Conservation (phyloP, 345 rosid genomes). For the Sonneratia caseolaris region DNA sequence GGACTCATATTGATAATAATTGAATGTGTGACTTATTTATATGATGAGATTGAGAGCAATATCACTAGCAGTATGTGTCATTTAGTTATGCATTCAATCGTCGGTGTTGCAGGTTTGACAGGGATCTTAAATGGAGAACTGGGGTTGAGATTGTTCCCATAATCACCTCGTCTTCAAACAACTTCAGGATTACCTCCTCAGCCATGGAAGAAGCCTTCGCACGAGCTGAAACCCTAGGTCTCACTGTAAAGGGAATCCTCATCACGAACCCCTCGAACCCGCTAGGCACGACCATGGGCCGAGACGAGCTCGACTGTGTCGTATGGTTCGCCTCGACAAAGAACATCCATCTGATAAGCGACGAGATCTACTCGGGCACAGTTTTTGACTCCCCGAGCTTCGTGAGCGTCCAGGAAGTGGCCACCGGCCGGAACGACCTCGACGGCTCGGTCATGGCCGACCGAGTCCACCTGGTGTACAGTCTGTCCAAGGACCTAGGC, state of each 20-base stretch:
- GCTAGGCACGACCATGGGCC: constrained; percentile 59
- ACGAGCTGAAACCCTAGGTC: constrained; percentile 35
- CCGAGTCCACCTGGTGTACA: constrained; percentile 63
- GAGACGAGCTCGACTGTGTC: constrained; percentile 44
- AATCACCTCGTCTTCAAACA: constrained; percentile 42
- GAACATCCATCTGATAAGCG: constrained; percentile 57
- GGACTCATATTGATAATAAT: too few relatives aligned
- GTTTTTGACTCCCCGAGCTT: constrained; percentile 53
- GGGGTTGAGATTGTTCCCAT: constrained; percentile 59
- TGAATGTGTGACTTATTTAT: too few relatives aligned
- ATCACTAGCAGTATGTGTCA: too few relatives aligned
- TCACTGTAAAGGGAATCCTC: constrained; percentile 59
- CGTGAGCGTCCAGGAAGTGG: constrained; percentile 45
- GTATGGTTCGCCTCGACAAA: constrained; percentile 36
- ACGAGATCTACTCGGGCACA: constrained; percentile 74
- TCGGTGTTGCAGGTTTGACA: constrained; percentile 41
- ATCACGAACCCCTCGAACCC: constrained; percentile 93
- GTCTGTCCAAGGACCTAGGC: constrained; percentile 83
- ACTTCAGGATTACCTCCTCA: constrained; percentile 37
- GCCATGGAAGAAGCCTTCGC: constrained; percentile 62
- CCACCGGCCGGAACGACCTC: constrained; percentile 21
- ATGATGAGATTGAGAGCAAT: too few relatives aligned
- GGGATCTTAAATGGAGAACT: constrained; percentile 80
- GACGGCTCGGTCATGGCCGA: constrained; percentile 13
- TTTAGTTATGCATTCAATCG: neutral